Percentiles rank a stretch among this genome's conserved stretches.
Conservation (phyloP, 192 early-diverging fungal genomes). For the Phycomyces nitens region DNA sequence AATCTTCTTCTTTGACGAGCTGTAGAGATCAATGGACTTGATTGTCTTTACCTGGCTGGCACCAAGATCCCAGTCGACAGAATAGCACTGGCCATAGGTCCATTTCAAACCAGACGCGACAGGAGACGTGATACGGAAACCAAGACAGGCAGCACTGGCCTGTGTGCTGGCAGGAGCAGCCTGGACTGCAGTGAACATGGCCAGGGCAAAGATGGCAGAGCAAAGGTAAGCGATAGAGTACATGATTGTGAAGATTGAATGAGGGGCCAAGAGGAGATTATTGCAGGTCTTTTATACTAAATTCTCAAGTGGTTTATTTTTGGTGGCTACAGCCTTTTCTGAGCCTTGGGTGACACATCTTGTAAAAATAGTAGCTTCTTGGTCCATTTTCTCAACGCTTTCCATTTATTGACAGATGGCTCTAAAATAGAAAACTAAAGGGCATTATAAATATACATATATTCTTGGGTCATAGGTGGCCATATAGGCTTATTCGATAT, state of each 20-base stretch:
- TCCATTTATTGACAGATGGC: too few relatives aligned
- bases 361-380: too few relatives aligned
- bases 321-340: too few relatives aligned
- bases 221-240: not conserved
- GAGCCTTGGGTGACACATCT: too few relatives aligned
- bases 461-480: too few relatives aligned
- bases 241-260: not conserved
- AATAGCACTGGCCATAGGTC: slow-evolving; percentile 21
- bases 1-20: slow-evolving; percentile 4
- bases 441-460: too few relatives aligned
- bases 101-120: slow-evolving; percentile 11
- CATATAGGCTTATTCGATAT: too few relatives aligned
- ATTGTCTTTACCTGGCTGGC: slow-evolving; percentile 10
- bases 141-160: slow-evolving; percentile 11
- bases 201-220: not conserved
- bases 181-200: not conserved
- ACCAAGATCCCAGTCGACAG: slow-evolving; percentile 18
- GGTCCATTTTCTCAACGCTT: too few relatives aligned
- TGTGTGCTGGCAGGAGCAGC: not conserved
- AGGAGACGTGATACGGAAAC: slow-evolving; percentile 22
- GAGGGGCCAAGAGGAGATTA: too few relatives aligned
- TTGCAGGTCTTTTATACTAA: too few relatives aligned
- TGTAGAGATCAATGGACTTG: slow-evolving; percentile 5
- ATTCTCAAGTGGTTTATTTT: too few relatives aligned
- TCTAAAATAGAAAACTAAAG: too few relatives aligned